Evolutionary conservation across 768 basidiomycete species (phyloP), one percentile per base, ranked within the genome.

Genomic region (Glaciozyma antarctica): DNA sequence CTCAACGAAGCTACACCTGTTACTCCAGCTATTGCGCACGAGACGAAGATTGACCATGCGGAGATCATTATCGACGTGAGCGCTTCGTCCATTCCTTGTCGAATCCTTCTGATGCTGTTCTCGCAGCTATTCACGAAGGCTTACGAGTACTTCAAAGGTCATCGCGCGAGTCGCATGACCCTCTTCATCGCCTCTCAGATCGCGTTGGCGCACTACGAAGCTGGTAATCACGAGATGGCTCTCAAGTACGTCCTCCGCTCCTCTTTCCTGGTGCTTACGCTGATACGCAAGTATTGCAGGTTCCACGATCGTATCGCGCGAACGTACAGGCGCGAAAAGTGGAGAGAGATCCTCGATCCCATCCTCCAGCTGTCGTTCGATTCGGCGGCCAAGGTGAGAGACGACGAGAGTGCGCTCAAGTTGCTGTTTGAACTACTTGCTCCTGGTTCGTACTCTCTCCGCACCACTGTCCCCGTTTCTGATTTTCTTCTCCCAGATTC

Each of bases 281-380:
- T 30, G 47, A 9, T 21, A 13, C 0, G 13, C 1, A 5, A 6
- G 24, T 45, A 2, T 22, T 1, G 22, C 68, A 93, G 89, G 55
- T 98, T 94, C 78, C 90, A 91, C 75, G 93, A 94, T 74, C 85
- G 92, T 19, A 94, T 97, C 65, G 86, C 88, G 1, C 87, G 84
- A 75, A 87, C 86, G 0, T 97, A 95, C 74, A 83, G 87, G n/a
- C 80, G 83, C 58, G 92, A 97, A 75, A 80, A 82, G 58, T 98
- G 92, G 92, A 78, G 80, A 13, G 74, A 81, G 0, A 82, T 95
- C 78, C 80, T 94, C 21, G 81, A 81, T 56, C 84, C 88, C 12
- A 82, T 95, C 16, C 79, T 93, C 52, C 78, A 80, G 45, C 84
- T 85, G 44, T 91, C 89, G 88, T 88, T 88, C 77, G 80, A 84